Percentiles rank a stretch among this genome's conserved stretches.
phyloP scores from a whole-genome alignment of 352 stramenopile genomes.

The Pythium inflatum region DNA sequence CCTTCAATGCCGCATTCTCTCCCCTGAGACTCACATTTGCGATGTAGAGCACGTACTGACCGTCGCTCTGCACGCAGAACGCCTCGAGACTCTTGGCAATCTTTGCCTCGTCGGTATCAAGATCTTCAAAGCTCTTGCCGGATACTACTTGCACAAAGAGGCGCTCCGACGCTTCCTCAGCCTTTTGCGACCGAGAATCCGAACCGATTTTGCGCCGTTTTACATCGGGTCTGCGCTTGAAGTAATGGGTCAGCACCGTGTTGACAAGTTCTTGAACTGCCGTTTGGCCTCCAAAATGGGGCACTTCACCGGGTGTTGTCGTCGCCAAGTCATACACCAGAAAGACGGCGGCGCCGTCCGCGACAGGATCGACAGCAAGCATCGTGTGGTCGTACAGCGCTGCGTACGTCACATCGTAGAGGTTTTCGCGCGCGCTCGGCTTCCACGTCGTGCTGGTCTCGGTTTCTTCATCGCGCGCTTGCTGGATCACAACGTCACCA shows the following conservation, averaged over 20 bases:
- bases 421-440: background rate
- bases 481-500: constrained; percentile 18
- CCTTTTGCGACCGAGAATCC: too few species aligned
- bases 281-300: too few species aligned
- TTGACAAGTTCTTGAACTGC: too few species aligned
- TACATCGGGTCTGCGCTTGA: too few species aligned
- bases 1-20: too few species aligned
- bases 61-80: background rate
- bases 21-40: too few species aligned
- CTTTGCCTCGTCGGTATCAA: background rate
- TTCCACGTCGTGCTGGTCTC: background rate
- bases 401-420: background rate
- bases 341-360: background rate
- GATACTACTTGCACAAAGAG: too few species aligned
- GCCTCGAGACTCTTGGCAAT: background rate
- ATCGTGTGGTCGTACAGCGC: background rate
- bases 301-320: background rate
- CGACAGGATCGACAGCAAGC: background rate
- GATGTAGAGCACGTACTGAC: background rate
- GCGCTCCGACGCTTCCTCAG: too few species aligned
- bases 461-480: background rate
- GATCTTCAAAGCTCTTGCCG: too few species aligned
- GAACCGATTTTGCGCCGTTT: too few species aligned
- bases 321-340: background rate
- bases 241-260: too few species aligned